A percentile compares a stretch with the other conserved stretches of the same genome.
phyloP scores from a whole-genome alignment of 257 asterid species.

The Lycium ferocissimum region DNA sequence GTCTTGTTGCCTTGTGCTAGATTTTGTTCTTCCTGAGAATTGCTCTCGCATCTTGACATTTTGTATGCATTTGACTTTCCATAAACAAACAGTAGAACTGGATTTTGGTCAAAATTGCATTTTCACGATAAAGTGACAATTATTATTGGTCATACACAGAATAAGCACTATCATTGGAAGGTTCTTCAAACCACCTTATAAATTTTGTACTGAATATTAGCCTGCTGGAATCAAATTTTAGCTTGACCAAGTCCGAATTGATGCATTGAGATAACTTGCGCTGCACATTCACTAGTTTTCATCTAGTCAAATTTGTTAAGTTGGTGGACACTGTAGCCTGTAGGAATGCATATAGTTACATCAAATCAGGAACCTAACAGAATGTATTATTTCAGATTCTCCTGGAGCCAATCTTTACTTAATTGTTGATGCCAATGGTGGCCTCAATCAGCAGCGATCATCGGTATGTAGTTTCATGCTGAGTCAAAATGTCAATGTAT shows the following conservation, averaged over 20 bases:
- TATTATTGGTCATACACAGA: background rate
- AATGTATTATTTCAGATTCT: constrained; percentile 40
- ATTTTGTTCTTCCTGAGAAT: constrained; percentile 19
- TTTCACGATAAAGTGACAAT: background rate
- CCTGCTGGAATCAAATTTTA: background rate
- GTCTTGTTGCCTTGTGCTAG: constrained; percentile 11
- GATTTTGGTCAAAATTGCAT: background rate
- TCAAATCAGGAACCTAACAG: background rate
- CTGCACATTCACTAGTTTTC: background rate
- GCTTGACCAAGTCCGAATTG: background rate
- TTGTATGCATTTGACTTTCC: background rate
- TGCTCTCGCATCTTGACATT: background rate
- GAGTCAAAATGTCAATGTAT: background rate
- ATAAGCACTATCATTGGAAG: background rate
- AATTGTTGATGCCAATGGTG: constrained; percentile 88
- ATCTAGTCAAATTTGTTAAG: background rate
- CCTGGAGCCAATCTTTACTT: constrained; percentile 53
- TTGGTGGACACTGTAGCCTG: background rate
- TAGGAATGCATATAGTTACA: background rate
- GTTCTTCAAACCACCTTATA: background rate
- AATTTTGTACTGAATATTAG: background rate
- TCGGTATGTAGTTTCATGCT: constrained; percentile 58
- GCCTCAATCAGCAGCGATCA: constrained; percentile 89
- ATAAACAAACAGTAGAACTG: background rate
- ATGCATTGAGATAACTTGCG: background rate